A percentile compares a stretch with the other conserved stretches of the same genome.
Evolutionary conservation across 2,329 filamentous ascomycete species (phyloP).

Genomic region (Diaporthe ilicicola): DNA sequence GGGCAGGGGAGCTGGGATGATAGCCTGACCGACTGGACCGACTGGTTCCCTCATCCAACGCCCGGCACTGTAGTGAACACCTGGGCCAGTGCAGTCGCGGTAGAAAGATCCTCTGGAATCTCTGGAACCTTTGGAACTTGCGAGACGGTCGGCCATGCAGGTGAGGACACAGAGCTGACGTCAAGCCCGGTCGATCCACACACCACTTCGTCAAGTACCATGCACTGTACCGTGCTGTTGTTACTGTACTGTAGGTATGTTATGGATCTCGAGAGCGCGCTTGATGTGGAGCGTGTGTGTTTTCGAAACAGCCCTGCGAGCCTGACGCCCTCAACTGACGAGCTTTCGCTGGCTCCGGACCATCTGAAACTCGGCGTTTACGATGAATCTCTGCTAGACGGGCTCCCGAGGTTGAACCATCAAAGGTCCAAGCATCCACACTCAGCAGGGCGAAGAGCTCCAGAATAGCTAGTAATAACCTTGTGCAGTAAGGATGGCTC

Average conservation of each 20-base stretch:
- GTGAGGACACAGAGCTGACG: conserved; percentile 12
- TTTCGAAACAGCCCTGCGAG: conserved; percentile 19
- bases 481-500: background rate
- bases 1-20: background rate
- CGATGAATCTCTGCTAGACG: background rate
- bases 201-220: background rate
- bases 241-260: background rate
- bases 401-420: background rate
- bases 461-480: background rate
- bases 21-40: too few relatives aligned
- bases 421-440: background rate
- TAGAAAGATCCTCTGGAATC: background rate
- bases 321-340: background rate
- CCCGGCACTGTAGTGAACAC: background rate
- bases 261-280: background rate
- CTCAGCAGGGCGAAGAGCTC: background rate
- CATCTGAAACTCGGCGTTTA: conserved; percentile 19
- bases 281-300: conserved; percentile 6
- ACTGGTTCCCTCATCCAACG: background rate
- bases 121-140: background rate
- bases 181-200: conserved; percentile 16
- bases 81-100: background rate
- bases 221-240: background rate
- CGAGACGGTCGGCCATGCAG: background rate
- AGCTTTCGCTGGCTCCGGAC: background rate